Base-by-base conservation (phyloP, 2,329 filamentous ascomycete species). In the Venturia nashicola region DNA sequence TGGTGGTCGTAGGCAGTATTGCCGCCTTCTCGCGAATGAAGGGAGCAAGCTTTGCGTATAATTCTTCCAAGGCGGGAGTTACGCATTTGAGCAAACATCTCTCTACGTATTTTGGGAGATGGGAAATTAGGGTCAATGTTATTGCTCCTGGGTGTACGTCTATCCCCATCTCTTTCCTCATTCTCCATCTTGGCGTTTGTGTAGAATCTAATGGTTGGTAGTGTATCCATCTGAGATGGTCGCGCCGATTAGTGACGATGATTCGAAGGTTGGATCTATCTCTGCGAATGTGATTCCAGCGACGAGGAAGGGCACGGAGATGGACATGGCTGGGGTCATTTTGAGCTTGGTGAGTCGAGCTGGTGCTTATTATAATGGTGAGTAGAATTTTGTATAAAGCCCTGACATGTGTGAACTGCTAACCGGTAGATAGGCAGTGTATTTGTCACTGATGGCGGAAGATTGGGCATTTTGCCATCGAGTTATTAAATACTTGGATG, bases 111-210 rank as follows among this genome's bases (percentile, higher is more conserved):
- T 68, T 80, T 23, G 72, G 76, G 5, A 75, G 75, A 55, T 78
- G 76, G 71, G 76, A 76, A 0, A 74, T 81, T 4, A 67, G 78
- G 44, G 78, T 76, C 20, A 80, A 81, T 67, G 70, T 80, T n/a
- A 72, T 81, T 27, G 75, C 73, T 20, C 78, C 78, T 0, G 78
- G 78, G 1, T 70, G 70, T 72, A 64, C 71, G 69, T 68, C 11
- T 27, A 32, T 46, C 60, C 32, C 5, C 16, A 14, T 9, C 20
- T n/a, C 46, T 63, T 16, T 55, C 32, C 32, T 32, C 42, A 32
- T 32, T 44, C 18, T 44, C 4, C 44, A 14, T 44, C 20, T 23
- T 36, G 34, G 6, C 36, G 4, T 23, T 61, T 12, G 32, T 12
- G 34, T 5, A 14, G 40, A 46, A 20, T n/a, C 27, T 44, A 27